Evolutionary conservation across 2,329 filamentous ascomycete species (phyloP).

Genomic region (Sarocladiaceae sp.): DNA sequence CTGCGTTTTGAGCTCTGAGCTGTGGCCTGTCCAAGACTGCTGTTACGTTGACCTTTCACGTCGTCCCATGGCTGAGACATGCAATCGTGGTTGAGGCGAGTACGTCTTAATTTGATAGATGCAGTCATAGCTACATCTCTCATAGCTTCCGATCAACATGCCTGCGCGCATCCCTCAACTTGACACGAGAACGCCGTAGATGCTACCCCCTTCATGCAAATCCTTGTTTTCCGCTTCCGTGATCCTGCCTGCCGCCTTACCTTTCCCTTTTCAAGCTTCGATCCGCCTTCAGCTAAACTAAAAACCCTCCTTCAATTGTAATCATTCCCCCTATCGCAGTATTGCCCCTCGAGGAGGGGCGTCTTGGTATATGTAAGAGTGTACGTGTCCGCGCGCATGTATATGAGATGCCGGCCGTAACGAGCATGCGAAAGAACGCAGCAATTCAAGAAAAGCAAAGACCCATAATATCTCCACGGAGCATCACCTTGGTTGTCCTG

Average conservation of each 20-base stretch:
- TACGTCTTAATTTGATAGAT: not conserved
- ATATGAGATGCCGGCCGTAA: not conserved
- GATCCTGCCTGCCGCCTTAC: too few species aligned
- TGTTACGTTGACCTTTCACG: too few species aligned
- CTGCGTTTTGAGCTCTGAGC: constrained; percentile 10
- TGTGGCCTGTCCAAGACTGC: not conserved
- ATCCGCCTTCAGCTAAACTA: too few species aligned
- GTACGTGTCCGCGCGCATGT: not conserved
- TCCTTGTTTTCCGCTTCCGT: not conserved
- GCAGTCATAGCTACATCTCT: not conserved
- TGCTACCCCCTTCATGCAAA: constrained; percentile 1
- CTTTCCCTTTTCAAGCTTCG: too few species aligned
- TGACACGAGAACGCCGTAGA: constrained; percentile 2
- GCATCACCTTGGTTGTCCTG: not conserved
- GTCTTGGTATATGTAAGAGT: constrained; percentile 4
- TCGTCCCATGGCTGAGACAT: too few species aligned
- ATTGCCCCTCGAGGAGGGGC: not conserved
- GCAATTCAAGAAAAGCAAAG: not conserved
- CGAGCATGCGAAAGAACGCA: not conserved
- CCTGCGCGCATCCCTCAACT: not conserved
- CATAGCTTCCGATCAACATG: not conserved
- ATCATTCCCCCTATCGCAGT: too few species aligned
- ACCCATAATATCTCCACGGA: not conserved
- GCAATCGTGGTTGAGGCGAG: too few species aligned
- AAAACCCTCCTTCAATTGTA: too few species aligned